These are phyloP conservation scores for Fusarium transvaalense DNA, from an alignment of 2,329 filamentous ascomycete species.

Conservation along the genomic window DNA sequence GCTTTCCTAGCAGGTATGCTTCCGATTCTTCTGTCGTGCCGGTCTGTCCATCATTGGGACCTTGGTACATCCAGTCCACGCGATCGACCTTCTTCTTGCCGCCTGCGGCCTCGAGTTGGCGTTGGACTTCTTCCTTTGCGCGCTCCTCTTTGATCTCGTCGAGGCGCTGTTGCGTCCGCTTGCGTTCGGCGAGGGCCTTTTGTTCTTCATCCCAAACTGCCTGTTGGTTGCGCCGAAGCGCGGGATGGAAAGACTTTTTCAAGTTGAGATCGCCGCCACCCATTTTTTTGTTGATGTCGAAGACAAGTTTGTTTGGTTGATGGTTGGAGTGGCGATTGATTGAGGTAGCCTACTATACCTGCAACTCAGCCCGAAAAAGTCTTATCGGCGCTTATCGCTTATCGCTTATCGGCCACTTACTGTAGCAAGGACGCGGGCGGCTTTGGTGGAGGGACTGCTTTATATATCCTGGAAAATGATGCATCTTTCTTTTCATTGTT, in stretches of 20 bases:
- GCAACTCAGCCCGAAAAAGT: conserved; percentile 34
- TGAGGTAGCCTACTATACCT: conserved; percentile 18
- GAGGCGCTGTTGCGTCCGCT: conserved; percentile 89
- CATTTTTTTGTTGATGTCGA: conserved; percentile 63
- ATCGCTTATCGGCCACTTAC: neutral
- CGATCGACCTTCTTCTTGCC: conserved; percentile 83
- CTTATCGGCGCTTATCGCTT: conserved; percentile 41
- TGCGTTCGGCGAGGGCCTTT: conserved; percentile 93
- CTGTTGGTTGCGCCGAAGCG: conserved; percentile 89
- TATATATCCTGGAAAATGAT: no score
- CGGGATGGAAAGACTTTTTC: conserved; percentile 96
- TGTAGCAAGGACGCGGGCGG: no score
- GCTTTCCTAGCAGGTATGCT: conserved; percentile 91
- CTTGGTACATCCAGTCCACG: conserved; percentile 99
- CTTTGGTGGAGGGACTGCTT: no score
- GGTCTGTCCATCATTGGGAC: conserved; percentile 81
- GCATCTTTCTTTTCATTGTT: no score
- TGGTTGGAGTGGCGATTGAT: conserved; percentile 40
- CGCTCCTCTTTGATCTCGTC: conserved; percentile 96
- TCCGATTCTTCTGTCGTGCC: conserved; percentile 90
- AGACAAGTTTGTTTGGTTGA: neutral
- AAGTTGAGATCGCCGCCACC: conserved; percentile 95
- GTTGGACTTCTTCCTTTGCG: conserved; percentile 90
- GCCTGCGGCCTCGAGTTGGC: conserved; percentile 88
- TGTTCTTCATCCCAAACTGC: conserved; percentile 93